phyloP scores from a whole-genome alignment of 495 filamentous ascomycete genomes.

The Tuber brumale region DNA sequence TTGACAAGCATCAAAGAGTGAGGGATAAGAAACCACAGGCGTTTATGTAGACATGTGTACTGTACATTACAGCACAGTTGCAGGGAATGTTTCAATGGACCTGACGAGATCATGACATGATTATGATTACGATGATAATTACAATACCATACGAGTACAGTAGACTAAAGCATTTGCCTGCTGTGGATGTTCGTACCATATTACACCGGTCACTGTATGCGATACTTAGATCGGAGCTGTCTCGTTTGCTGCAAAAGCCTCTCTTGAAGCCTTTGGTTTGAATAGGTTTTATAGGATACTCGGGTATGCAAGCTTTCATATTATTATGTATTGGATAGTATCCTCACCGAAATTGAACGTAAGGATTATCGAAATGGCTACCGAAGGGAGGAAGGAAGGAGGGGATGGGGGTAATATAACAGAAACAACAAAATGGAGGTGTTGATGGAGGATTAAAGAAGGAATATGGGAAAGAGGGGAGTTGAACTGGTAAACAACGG shows the following conservation, averaged over 20 bases:
- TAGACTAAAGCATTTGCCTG: neutral
- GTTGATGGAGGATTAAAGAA: neutral
- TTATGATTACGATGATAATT: neutral
- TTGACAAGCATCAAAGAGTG: neutral
- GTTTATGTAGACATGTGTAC: neutral
- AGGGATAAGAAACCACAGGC: neutral
- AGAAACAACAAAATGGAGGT: neutral
- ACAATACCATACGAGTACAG: neutral
- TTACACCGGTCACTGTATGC: neutral
- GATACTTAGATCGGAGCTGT: neutral
- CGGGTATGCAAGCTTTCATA: neutral
- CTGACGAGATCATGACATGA: neutral
- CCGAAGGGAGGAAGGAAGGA: neutral
- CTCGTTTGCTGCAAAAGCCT: neutral
- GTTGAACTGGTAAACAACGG: neutral
- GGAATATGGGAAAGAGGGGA: neutral
- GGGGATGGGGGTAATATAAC: neutral
- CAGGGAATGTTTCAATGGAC: neutral
- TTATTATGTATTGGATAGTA: neutral
- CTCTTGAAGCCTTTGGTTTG: neutral
- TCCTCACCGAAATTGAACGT: neutral
- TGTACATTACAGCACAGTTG: neutral
- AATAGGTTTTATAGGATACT: neutral
- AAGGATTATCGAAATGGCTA: neutral
- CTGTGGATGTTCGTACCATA: neutral